Evolutionary conservation across 164 flowering plant genomes (phyloP).

Genomic region (Stephania japonica): DNA sequence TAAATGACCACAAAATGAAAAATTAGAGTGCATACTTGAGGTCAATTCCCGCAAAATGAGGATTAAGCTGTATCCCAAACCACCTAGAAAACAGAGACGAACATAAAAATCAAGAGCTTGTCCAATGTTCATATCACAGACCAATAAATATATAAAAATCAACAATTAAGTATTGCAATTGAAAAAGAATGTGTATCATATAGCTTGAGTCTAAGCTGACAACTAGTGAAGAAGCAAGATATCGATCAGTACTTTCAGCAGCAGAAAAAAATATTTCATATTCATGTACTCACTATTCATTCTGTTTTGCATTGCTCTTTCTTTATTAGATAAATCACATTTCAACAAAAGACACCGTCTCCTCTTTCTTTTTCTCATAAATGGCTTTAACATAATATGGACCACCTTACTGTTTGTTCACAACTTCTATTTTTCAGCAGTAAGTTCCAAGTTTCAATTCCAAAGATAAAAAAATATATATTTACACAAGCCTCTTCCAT

Average conservation of each 20-base stretch:
- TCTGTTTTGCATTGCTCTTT: not conserved
- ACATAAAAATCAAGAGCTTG: not conserved
- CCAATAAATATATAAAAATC: not conserved
- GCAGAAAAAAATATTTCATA: not conserved
- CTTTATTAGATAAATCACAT: not conserved
- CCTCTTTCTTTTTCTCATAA: no score
- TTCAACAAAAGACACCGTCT: not conserved
- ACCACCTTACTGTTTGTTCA: not conserved
- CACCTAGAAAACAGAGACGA: slow-evolving; percentile 53
- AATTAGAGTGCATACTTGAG: slow-evolving; percentile 63
- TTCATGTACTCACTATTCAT: not conserved
- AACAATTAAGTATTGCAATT: not conserved
- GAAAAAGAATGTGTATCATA: not conserved
- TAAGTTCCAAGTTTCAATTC: no score
- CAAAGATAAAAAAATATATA: no score
- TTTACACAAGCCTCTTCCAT: no score
- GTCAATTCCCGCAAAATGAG: slow-evolving; percentile 84
- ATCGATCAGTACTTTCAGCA: not conserved
- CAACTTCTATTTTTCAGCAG: no score
- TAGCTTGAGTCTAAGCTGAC: not conserved
- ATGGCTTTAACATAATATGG: not conserved
- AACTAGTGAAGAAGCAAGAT: not conserved
- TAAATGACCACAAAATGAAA: slow-evolving; percentile 8
- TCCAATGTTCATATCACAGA: no score
- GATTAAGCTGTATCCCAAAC: slow-evolving; percentile 98